These are phyloP conservation scores for Backusella luteola DNA, from an alignment of 192 early-diverging fungal species.

Conservation along the genomic window DNA sequence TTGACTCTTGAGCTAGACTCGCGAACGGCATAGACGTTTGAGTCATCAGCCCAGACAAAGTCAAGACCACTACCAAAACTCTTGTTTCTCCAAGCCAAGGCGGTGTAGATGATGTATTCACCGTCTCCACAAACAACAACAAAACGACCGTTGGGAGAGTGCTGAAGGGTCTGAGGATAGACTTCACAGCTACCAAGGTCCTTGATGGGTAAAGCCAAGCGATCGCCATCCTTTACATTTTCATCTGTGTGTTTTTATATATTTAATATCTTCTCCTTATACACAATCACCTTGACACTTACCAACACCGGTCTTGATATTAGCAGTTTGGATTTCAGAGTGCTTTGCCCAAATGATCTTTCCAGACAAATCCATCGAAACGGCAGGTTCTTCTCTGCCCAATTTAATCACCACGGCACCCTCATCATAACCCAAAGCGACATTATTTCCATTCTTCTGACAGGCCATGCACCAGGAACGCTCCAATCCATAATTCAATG, in stretches of 20 bases:
- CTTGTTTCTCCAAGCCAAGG: conserved; percentile 99
- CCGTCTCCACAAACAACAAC: conserved; percentile 99
- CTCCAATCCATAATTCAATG: conserved; percentile 97
- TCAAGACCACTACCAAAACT: conserved; percentile 92
- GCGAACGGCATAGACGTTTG: conserved; percentile 95
- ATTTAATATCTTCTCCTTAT: not conserved
- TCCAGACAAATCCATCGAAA: conserved; percentile 94
- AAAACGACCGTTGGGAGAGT: conserved; percentile 98
- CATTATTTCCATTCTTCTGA: conserved; percentile 81
- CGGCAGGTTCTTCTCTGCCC: conserved; percentile 93
- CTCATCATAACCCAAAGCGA: conserved; percentile 96
- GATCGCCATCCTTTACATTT: conserved; percentile 91
- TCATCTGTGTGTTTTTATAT: conserved; percentile 50
- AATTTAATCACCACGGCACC: conserved; percentile 95
- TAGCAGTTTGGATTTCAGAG: conserved; percentile 94
- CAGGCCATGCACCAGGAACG: conserved; percentile 96
- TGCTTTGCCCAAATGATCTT: conserved; percentile 99
- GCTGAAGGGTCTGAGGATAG: conserved; percentile 93
- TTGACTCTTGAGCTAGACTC: conserved; percentile 89
- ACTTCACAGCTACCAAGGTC: conserved; percentile 98
- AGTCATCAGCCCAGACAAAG: conserved; percentile 97
- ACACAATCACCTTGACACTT: not conserved
- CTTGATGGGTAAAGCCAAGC: conserved; percentile 79
- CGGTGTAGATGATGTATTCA: conserved; percentile 99
- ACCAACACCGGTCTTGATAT: conserved; percentile 80